Conservation (phyloP, 352 stramenopile genomes). For the Pythium aquatile region DNA sequence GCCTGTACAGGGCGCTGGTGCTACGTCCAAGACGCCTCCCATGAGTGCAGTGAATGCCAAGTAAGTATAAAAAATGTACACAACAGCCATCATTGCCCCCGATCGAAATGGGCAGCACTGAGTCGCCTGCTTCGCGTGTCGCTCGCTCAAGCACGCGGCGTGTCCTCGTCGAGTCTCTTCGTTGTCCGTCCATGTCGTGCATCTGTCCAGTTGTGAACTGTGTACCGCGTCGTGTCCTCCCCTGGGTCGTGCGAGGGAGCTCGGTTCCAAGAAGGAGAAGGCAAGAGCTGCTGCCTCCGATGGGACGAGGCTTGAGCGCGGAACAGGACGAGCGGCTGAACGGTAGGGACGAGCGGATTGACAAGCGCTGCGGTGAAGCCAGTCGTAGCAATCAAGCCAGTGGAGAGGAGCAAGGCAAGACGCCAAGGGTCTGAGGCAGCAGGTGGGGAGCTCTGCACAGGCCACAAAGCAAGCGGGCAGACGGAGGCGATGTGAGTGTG, state of each 20-base stretch:
- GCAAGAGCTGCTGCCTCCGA: slow-evolving; percentile 3
- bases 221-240: neutral
- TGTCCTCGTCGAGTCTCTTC: slow-evolving; percentile 2
- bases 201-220: neutral
- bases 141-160: slow-evolving; percentile 1
- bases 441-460: neutral
- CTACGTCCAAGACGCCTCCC: slow-evolving; percentile 75
- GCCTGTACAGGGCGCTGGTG: slow-evolving; percentile 58
- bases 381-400: slow-evolving; percentile 14
- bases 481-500: slow-evolving; percentile 14
- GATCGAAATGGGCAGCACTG: slow-evolving; percentile 20
- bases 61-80: slow-evolving; percentile 41
- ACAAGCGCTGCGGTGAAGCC: slow-evolving; percentile 23
- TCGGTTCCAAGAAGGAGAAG: slow-evolving; percentile 2
- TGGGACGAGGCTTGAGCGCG: neutral
- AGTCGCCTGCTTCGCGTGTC: slow-evolving; percentile 2
- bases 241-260: neutral
- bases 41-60: slow-evolving; percentile 90
- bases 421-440: neutral
- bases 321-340: neutral
- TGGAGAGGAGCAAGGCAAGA: neutral
- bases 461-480: neutral
- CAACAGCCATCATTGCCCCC: slow-evolving; percentile 28
- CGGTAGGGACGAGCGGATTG: neutral
- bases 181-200: slow-evolving; percentile 4